Conservation (phyloP, 176 grass and related monocot species). For the Cocos nucifera region DNA sequence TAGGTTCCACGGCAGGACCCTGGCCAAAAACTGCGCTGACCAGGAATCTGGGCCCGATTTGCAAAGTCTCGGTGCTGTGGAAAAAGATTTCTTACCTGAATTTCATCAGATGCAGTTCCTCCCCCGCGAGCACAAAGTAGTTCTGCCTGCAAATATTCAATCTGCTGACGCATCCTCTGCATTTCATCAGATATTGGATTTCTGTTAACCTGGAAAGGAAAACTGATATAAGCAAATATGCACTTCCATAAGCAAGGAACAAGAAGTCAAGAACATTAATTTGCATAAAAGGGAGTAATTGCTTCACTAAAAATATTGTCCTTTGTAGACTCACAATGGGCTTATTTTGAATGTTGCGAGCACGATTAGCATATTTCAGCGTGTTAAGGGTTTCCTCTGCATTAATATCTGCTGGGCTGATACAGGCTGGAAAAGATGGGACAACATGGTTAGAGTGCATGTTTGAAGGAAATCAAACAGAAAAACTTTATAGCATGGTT, state of each 20-base stretch:
- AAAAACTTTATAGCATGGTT: not conserved
- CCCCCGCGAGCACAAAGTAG: conserved; percentile 58
- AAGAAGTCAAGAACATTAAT: not conserved
- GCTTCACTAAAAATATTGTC: too few relatives aligned
- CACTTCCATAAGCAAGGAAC: conserved; percentile 1
- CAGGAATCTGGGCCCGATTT: too few relatives aligned
- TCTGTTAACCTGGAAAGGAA: conserved; percentile 73
- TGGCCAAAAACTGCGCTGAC: too few relatives aligned
- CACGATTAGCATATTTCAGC: conserved; percentile 98
- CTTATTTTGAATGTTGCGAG: conserved; percentile 97
- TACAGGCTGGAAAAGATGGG: conserved; percentile 64
- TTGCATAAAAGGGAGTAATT: not conserved
- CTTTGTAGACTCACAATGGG: conserved; percentile 60
- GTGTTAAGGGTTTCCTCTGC: conserved; percentile 99
- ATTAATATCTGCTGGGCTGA: conserved; percentile 99
- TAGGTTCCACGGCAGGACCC: too few relatives aligned
- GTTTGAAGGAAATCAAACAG: not conserved
- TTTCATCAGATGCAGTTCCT: conserved; percentile 62
- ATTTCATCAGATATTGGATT: conserved; percentile 99
- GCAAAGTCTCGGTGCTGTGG: too few relatives aligned
- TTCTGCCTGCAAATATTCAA: conserved; percentile 87
- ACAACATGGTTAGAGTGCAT: not conserved
- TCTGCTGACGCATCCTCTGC: conserved; percentile 92
- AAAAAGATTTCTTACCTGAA: conserved; percentile 43
- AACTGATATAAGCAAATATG: conserved; percentile 6